Evolutionary conservation across 2,329 filamentous ascomycete genomes (phyloP), one percentile per base, ranked within the genome.

Genomic region (Xylaria sp.): DNA sequence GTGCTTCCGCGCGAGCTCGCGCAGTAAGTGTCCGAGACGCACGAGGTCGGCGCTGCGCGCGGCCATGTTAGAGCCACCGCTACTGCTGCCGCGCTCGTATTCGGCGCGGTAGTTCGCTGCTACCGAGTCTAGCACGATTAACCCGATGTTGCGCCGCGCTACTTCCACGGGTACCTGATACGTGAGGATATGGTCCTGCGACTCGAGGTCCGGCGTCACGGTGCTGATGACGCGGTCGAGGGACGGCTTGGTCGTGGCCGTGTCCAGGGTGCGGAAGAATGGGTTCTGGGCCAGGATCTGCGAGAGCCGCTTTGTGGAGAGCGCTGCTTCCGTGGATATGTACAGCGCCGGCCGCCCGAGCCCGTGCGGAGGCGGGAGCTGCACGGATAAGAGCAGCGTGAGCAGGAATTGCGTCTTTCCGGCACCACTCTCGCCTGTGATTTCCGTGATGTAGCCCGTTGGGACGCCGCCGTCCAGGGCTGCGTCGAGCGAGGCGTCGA

Each of bases 401-500:
- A 98, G 88, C 34, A 98, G 90, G 76, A 98, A 89, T 80, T 99
- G 96, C 1, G 96, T 98, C 86, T 99, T 99, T 76, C 95, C 96
- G 73, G 91, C 92, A 75, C 94, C 96, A 73, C 94, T 97, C 84
- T 98, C 96, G 67, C 96, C 96, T 1, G 94, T 92, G 69, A 99
- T 87, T 80, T 99, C 96, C 8, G 93, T 94, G 76, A 99, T 85
- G 80, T 92, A 91, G 56, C 94, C 92, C 2, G 90, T 87, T 1
- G 92, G 92, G 65, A 98, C 87, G 23, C 96, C 96, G 57, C 94
- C 95, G 69, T 88, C 89, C 48, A 98, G 85, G 2, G 81, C 82
- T 9, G 78, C 79, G 73, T 99, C 95, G 39, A 99, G 84, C 46
- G 82, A 81, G 59, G 87, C 84, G 79, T 97, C 93, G 52, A 98